Conservation (phyloP, 306 rosid genomes). For the Begonia masoniana region DNA sequence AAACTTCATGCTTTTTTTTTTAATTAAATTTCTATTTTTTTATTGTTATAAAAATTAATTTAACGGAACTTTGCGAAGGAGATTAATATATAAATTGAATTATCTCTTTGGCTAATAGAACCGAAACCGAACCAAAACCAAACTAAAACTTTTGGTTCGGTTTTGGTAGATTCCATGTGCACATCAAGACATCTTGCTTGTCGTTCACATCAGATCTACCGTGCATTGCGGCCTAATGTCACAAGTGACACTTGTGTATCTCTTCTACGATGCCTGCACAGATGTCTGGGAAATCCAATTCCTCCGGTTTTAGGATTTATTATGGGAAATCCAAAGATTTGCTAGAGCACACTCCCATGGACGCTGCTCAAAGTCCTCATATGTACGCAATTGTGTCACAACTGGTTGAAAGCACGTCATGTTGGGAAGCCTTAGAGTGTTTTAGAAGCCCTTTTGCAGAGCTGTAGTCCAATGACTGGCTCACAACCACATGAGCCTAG, state of each 20-base stretch:
- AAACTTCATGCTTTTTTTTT: too few relatives aligned
- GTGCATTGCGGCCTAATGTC: slow-evolving; percentile 91
- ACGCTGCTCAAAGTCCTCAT: slow-evolving; percentile 96
- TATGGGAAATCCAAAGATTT: slow-evolving; percentile 91
- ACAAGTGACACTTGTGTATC: slow-evolving; percentile 94
- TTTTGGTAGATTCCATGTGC: slow-evolving; percentile 99
- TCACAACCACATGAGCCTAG: slow-evolving; percentile 62
- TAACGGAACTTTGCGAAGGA: too few relatives aligned
- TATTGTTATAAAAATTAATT: too few relatives aligned
- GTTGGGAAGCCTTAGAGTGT: slow-evolving; percentile 98
- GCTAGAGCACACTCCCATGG: slow-evolving; percentile 97
- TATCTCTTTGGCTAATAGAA: too few relatives aligned
- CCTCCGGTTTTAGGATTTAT: slow-evolving; percentile 94
- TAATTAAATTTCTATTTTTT: too few relatives aligned
- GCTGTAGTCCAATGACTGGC: slow-evolving; percentile 82
- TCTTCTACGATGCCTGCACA: slow-evolving; percentile 89
- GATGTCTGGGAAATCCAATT: slow-evolving; percentile 94
- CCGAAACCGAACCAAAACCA: too few relatives aligned
- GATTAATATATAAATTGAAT: too few relatives aligned
- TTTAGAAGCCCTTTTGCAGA: slow-evolving; percentile 92
- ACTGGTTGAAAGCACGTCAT: slow-evolving; percentile 90
- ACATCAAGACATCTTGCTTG: slow-evolving; percentile 96
- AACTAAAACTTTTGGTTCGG: too few relatives aligned
- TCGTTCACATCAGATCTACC: slow-evolving; percentile 97
- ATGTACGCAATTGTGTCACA: slow-evolving; percentile 94